Evolutionary conservation across 805 yeast genomes (phyloP).

Genomic region (Maudiozyma barnettii): DNA sequence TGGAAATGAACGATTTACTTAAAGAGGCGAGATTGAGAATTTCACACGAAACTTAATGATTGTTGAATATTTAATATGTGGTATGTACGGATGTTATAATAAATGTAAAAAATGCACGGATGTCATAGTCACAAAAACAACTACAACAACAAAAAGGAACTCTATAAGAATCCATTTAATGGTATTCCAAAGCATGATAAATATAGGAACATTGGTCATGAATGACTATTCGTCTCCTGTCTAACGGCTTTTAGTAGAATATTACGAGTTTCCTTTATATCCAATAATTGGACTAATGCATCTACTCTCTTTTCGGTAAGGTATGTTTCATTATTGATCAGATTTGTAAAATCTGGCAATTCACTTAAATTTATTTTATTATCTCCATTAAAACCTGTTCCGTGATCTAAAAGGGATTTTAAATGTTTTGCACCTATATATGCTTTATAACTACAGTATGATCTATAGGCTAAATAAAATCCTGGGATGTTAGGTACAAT

Average conservation of each 20-base stretch:
- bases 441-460: slow-evolving; percentile 80
- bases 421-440: slow-evolving; percentile 64
- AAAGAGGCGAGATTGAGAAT: too few relatives aligned
- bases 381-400: background rate
- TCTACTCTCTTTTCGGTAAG: slow-evolving; percentile 37
- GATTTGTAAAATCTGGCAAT: slow-evolving; percentile 25
- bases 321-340: slow-evolving; percentile 9
- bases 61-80: too few relatives aligned
- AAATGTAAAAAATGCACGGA: background rate
- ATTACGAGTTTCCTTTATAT: slow-evolving; percentile 35
- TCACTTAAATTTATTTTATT: slow-evolving; percentile 22
- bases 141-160: too few relatives aligned
- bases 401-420: slow-evolving; percentile 40
- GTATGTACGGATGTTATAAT: too few relatives aligned
- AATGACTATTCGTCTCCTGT: slow-evolving; percentile 32
- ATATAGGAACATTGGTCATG: too few relatives aligned
- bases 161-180: too few relatives aligned
- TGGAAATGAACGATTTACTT: too few relatives aligned
- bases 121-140: background rate
- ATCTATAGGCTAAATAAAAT: slow-evolving; percentile 68
- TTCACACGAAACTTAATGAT: too few relatives aligned
- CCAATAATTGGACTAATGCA: slow-evolving; percentile 36
- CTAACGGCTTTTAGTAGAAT: slow-evolving; percentile 42
- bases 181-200: too few relatives aligned
- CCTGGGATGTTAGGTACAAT: slow-evolving; percentile 91